Evolutionary conservation across 176 grass and related monocot species (phyloP).

Genomic region (Phyllostachys edulis): DNA sequence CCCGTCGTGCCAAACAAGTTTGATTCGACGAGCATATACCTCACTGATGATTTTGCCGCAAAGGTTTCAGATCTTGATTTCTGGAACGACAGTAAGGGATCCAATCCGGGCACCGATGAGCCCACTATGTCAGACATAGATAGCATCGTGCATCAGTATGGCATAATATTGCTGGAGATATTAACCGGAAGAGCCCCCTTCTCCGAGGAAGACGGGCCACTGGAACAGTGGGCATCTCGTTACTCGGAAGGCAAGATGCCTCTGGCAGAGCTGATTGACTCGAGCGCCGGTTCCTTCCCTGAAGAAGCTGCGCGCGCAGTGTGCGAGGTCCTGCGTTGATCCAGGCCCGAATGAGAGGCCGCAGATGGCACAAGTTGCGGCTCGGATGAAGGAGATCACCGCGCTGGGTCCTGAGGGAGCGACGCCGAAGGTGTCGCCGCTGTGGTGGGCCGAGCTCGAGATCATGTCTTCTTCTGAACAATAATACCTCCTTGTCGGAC

Average conservation of each 20-base stretch:
- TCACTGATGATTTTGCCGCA: slow-evolving; percentile 75
- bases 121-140: background rate
- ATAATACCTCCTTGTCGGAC: too few species aligned
- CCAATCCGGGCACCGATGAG: background rate
- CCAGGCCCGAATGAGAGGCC: slow-evolving; percentile 53
- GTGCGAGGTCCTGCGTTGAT: slow-evolving; percentile 53
- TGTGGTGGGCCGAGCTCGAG: slow-evolving; percentile 99
- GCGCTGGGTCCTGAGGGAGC: slow-evolving; percentile 63
- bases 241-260: slow-evolving; percentile 38
- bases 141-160: slow-evolving; percentile 53
- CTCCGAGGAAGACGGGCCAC: slow-evolving; percentile 33
- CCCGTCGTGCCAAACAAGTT: slow-evolving; percentile 49
- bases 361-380: slow-evolving; percentile 48
- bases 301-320: slow-evolving; percentile 39
- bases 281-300: slow-evolving; percentile 34
- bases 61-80: slow-evolving; percentile 66
- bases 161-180: slow-evolving; percentile 67
- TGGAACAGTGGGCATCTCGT: slow-evolving; percentile 31
- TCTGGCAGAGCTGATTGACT: slow-evolving; percentile 52
- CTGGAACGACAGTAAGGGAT: slow-evolving; percentile 37
- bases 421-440: slow-evolving; percentile 68
- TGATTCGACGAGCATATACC: slow-evolving; percentile 51
- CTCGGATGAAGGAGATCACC: slow-evolving; percentile 60
- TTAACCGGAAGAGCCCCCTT: slow-evolving; percentile 51
- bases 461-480: slow-evolving; percentile 49